Conservation (phyloP, 192 early-diverging fungal genomes). For the Dissophora globulifera region DNA sequence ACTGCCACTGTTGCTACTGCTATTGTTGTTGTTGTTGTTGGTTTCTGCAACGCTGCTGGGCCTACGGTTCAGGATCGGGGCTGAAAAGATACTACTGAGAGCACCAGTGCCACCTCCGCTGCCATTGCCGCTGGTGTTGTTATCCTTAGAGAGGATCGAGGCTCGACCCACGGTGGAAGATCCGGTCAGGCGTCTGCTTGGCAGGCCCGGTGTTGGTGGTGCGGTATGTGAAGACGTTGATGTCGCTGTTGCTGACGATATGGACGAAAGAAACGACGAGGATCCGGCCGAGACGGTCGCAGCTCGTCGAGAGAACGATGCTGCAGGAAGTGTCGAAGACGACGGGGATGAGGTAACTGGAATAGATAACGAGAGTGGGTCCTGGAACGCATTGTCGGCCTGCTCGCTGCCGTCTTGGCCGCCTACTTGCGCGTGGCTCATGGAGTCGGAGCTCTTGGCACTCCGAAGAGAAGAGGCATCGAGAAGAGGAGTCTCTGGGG, state of each 20-base stretch:
- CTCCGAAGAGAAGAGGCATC: slow-evolving; percentile 29
- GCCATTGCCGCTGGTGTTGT: too few relatives aligned
- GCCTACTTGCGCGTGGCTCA: too few relatives aligned
- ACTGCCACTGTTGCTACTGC: too few relatives aligned
- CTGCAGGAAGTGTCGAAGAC: slow-evolving; percentile 9
- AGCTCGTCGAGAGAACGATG: slow-evolving; percentile 40
- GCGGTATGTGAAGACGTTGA: background rate
- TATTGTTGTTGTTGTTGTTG: too few relatives aligned
- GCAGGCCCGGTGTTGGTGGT: slow-evolving; percentile 4
- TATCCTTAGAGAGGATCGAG: slow-evolving; percentile 33
- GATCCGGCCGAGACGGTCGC: slow-evolving; percentile 28
- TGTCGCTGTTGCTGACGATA: background rate
- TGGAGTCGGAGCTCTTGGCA: background rate
- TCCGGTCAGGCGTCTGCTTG: slow-evolving; percentile 13
- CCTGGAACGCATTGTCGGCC: slow-evolving; percentile 10
- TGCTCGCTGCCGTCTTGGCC: too few relatives aligned
- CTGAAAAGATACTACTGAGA: slow-evolving; percentile 33
- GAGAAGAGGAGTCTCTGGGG: slow-evolving; percentile 24
- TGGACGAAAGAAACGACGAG: too few relatives aligned
- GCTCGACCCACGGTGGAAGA: slow-evolving; percentile 9
- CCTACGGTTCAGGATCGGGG: slow-evolving; percentile 11
- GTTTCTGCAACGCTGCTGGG: slow-evolving; percentile 12
- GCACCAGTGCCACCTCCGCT: too few relatives aligned
- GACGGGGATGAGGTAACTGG: background rate
- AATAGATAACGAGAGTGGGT: slow-evolving; percentile 9